Evolutionary conservation across 257 asterid species (phyloP), one percentile per base, ranked within the genome.

Genomic region (Jaltomata sinuosa): DNA sequence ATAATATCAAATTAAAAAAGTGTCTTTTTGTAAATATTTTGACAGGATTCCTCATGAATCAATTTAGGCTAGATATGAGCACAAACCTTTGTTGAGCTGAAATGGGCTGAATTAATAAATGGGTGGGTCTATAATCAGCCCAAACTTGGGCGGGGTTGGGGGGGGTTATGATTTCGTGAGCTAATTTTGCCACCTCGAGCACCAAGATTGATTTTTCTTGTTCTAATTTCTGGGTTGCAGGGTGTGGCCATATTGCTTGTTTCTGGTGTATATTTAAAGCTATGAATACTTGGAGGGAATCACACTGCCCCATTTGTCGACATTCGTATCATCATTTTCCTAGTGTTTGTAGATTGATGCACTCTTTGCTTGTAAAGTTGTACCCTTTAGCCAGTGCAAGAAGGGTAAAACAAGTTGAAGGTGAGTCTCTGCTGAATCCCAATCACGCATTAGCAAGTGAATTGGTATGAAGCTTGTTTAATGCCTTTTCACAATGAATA

Each of bases 181-280:
- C n/a, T n/a, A n/a, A n/a, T n/a, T n/a, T n/a, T n/a, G n/a, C n/a
- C n/a, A n/a, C n/a, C n/a, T n/a, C n/a, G n/a, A n/a, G n/a, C n/a
- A n/a, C n/a, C n/a, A 27, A 82, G 29, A 57, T 83, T 50, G 47
- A 62, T 49, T 42, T 47, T 52, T 54, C 11, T 78, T 11, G n/a
- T 25, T 11, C 47, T 27, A 25, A 38, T 42, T 45, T n/a, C 21
- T 38, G 49, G 38, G 42, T 85, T 88, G 87, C 88, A 91, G 97
- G 90, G 53, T 93, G 97, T 88, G 95, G 97, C 14, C 97, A 92
- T 85, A 86, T 91, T 83, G 92, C 95, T 11, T 93, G 97, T 86
- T 92, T 92, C 84, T 92, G 97, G 97, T 92, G 95, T 87, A 84
- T 88, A 79, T 88, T 68, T 86, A 86, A 85, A 36, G 91, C 93